phyloP scores from a whole-genome alignment of 2,329 filamentous ascomycete genomes.

The Aspergillus udagawae region DNA sequence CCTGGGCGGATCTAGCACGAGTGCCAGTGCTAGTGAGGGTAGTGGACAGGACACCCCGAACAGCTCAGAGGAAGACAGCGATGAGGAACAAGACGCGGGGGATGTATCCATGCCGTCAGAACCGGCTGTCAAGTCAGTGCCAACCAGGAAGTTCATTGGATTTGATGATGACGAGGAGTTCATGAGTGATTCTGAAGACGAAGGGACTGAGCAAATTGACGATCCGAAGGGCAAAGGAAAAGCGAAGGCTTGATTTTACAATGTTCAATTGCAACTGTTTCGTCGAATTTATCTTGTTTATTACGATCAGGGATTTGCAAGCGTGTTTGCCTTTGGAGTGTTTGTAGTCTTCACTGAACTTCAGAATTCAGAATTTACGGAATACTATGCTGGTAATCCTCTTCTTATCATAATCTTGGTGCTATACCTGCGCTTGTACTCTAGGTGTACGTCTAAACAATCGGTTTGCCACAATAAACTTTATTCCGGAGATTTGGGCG shows the following conservation, averaged over 20 bases:
- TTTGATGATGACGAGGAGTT: conserved; percentile 49
- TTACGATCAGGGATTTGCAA: not conserved
- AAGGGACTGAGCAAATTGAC: conserved; percentile 21
- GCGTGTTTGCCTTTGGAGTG: not conserved
- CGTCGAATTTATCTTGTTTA: conserved; percentile 17
- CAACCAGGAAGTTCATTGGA: conserved; percentile 39
- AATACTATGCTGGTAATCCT: not conserved
- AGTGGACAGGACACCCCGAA: conserved; percentile 29
- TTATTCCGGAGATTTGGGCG: conserved; percentile 15
- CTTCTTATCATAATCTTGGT: not conserved
- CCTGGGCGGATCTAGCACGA: conserved; percentile 34
- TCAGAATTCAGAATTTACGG: not conserved
- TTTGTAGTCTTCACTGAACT: not conserved
- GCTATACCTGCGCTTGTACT: not conserved
- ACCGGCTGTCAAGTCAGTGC: conserved; percentile 21
- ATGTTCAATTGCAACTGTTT: conserved; percentile 4
- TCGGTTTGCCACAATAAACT: conserved; percentile 11
- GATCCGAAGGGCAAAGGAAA: conserved; percentile 34
- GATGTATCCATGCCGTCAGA: conserved; percentile 26
- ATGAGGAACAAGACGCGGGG: conserved; percentile 34
- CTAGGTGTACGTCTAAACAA: not conserved
- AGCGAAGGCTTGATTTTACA: conserved; percentile 25
- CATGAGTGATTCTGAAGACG: conserved; percentile 42
- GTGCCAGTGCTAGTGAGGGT: conserved; percentile 37
- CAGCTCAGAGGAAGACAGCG: conserved; percentile 34